Evolutionary conservation across 1,139 yeast genomes (phyloP), one percentile per base, ranked within the genome.

Genomic region (Yamadazyma blattariae): DNA sequence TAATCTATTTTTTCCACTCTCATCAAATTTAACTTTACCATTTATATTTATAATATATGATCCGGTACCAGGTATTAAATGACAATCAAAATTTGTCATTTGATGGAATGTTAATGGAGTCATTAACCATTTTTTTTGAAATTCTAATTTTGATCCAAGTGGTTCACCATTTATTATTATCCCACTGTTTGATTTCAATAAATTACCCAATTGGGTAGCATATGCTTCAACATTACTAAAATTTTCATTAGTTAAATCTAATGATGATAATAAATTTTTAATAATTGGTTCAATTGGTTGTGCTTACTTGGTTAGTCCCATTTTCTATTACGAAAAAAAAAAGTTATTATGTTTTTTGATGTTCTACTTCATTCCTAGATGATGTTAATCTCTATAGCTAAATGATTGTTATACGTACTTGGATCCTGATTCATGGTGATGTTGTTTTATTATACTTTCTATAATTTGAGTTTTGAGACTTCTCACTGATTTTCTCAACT

Each of bases 1-100:
- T 19, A 74, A 50, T 50, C 80, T 71, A 42, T 76, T 79, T 42
- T 64, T 71, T 1, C 90, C 90, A 36, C 82, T 73, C 51, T 84
- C 92, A 54, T 84, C 92, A 49, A 83, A 83, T 43, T 80, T 67
- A 8, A 83, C 85, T 53, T 81, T 83, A 9, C 85, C 78, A 37
- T 78, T 71, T 13, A 78, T 67, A 38, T 74, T 70, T 17, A 82
- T 66, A 4, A 80, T 57, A 35, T 71, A 64, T 1, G 78, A 64
- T 4, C 78, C 79, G 0, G 84, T 68, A 0, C 86, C 86, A 0
- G 92, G 92, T n/a, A 84, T 71, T 42, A 77, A 61, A 50, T 84
- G 94, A 34, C 77, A 73, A 53, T 84, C 92, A 38, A 71, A 71
- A 18, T 81, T 74, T 11, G 78, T 77, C 28, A 82, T 53, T 39